A percentile compares a stretch with the other conserved stretches of the same genome.
Conservation (phyloP, 1,284 basidiomycete species). For the Marasmius sp. region DNA sequence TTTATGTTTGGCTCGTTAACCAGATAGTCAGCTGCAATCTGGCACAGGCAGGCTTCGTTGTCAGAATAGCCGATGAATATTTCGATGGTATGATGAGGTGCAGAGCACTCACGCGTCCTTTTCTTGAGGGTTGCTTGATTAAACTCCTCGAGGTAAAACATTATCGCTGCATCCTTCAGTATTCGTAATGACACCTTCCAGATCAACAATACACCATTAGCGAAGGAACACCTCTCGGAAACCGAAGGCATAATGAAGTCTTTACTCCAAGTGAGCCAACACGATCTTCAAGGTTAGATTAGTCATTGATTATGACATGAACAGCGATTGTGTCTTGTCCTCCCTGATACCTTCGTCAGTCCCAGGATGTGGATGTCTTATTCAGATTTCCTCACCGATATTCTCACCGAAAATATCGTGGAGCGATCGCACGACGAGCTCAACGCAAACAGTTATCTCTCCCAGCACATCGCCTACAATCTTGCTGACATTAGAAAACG, state of each 20-base stretch:
- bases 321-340: slow-evolving; percentile 62
- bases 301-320: background rate
- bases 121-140: slow-evolving; percentile 64
- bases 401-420: slow-evolving; percentile 41
- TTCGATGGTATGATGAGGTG: slow-evolving; percentile 69
- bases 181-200: background rate
- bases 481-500: slow-evolving; percentile 61
- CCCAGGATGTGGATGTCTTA: slow-evolving; percentile 66
- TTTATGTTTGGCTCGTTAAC: slow-evolving; percentile 84
- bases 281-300: background rate
- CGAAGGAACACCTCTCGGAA: slow-evolving; percentile 53
- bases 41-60: slow-evolving; percentile 83
- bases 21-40: slow-evolving; percentile 77
- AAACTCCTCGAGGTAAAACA: slow-evolving; percentile 68
- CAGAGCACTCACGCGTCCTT: slow-evolving; percentile 63
- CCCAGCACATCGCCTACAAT: slow-evolving; percentile 44
- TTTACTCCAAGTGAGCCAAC: slow-evolving; percentile 54
- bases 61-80: slow-evolving; percentile 79
- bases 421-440: slow-evolving; percentile 32
- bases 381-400: slow-evolving; percentile 42
- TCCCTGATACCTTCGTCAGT: slow-evolving; percentile 74
- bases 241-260: slow-evolving; percentile 55
- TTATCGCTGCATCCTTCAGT: background rate
- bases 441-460: slow-evolving; percentile 41
- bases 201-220: slow-evolving; percentile 54